Percentiles rank a stretch among this genome's conserved stretches.
Evolutionary conservation across 2,329 filamentous ascomycete species (phyloP).

Genomic region (Sporothrix brasiliensis): DNA sequence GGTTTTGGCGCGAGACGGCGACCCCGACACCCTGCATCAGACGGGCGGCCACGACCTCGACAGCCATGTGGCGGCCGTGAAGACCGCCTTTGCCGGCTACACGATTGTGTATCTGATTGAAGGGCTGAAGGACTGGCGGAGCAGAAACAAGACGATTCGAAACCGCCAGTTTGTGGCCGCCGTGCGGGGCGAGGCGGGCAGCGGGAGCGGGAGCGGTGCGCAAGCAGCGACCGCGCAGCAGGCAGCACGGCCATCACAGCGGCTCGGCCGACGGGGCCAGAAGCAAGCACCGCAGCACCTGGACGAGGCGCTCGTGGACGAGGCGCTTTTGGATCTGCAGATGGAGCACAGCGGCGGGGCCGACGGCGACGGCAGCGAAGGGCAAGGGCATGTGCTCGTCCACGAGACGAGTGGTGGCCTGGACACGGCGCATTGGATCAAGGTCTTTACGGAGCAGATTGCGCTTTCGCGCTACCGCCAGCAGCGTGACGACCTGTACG

Average conservation of each 20-base stretch:
- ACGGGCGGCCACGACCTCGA: slow-evolving; percentile 52
- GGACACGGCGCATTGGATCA: slow-evolving; percentile 74
- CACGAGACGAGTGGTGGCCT: slow-evolving; percentile 65
- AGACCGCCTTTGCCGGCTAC: slow-evolving; percentile 54
- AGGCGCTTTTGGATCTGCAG: slow-evolving; percentile 70
- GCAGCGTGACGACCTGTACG: slow-evolving; percentile 52
- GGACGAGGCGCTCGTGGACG: slow-evolving; percentile 69
- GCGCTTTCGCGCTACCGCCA: slow-evolving; percentile 73
- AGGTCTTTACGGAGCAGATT: slow-evolving; percentile 75
- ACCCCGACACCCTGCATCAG: slow-evolving; percentile 35
- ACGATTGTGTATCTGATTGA: slow-evolving; percentile 72
- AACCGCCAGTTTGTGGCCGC: slow-evolving; percentile 69
- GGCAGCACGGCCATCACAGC: slow-evolving; percentile 36
- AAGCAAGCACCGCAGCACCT: slow-evolving; percentile 55
- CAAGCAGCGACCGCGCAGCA: slow-evolving; percentile 4
- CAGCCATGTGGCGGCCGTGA: slow-evolving; percentile 60
- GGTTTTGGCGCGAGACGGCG: slow-evolving; percentile 45
- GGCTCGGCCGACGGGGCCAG: slow-evolving; percentile 42
- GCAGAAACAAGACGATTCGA: slow-evolving; percentile 67
- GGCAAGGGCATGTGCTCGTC: slow-evolving; percentile 56
- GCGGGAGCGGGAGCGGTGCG: neutral
- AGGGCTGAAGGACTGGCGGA: slow-evolving; percentile 66
- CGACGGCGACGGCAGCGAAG: slow-evolving; percentile 17
- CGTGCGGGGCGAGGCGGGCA: slow-evolving; percentile 51
- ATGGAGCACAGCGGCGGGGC: slow-evolving; percentile 58